Percentiles rank a stretch among this genome's conserved stretches.
Conservation (phyloP, 202 grass and related monocot species). For the Musa balbisiana region DNA sequence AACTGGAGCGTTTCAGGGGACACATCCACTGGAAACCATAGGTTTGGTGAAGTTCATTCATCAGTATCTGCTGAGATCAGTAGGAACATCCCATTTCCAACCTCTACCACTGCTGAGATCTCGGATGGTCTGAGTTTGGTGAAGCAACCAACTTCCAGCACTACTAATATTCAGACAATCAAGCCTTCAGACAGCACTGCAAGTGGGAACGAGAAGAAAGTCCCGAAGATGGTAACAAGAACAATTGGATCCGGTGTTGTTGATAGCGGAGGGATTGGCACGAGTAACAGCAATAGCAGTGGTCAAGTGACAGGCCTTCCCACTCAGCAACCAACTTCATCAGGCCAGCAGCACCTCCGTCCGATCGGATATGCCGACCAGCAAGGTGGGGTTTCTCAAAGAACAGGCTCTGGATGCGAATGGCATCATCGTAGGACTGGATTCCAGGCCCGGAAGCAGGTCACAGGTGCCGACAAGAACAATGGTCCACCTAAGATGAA, state of each 20-base stretch:
- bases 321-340: conserved; percentile 28
- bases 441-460: conserved; percentile 46
- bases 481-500: conserved; percentile 71
- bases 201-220: conserved; percentile 44
- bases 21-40: conserved; percentile 38
- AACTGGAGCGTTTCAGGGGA: conserved; percentile 42
- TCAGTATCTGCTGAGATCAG: conserved; percentile 38
- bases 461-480: conserved; percentile 52
- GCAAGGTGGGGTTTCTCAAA: conserved; percentile 26
- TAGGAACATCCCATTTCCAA: conserved; percentile 35
- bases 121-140: conserved; percentile 43
- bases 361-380: conserved; percentile 41
- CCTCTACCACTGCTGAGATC: conserved; percentile 34
- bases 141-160: conserved; percentile 39
- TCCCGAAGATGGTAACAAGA: conserved; percentile 30
- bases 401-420: conserved; percentile 40
- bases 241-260: conserved; percentile 9
- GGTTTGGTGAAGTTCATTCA: conserved; percentile 41
- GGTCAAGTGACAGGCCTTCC: conserved; percentile 27
- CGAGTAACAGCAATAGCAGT: conserved; percentile 25
- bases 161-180: conserved; percentile 33
- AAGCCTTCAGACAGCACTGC: conserved; percentile 33
- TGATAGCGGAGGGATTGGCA: conserved; percentile 19
- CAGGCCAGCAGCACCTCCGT: conserved; percentile 40
- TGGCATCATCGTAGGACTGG: conserved; percentile 55